phyloP scores from a whole-genome alignment of 805 yeast species.

The Brettanomyces naardenensis region DNA sequence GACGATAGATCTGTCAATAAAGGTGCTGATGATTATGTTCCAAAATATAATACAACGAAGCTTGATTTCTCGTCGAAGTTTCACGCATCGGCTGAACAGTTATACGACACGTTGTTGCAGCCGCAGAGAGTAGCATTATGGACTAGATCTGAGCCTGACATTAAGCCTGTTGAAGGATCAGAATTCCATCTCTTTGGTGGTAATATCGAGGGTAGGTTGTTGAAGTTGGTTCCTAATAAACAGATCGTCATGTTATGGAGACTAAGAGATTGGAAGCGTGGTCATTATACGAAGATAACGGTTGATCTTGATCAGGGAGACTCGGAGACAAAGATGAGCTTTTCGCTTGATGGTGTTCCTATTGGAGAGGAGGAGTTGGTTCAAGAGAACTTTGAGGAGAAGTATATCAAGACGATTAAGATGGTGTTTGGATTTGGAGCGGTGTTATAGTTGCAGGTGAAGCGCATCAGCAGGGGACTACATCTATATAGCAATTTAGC shows the following conservation, averaged over 20 bases:
- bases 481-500: no score
- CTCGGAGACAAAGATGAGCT: conserved; percentile 77
- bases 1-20: conserved; percentile 8
- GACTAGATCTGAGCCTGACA: conserved; percentile 67
- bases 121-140: conserved; percentile 81
- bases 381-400: conserved; percentile 76
- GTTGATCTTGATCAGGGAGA: conserved; percentile 67
- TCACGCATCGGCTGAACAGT: conserved; percentile 81
- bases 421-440: conserved; percentile 93
- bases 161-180: conserved; percentile 54
- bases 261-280: conserved; percentile 80
- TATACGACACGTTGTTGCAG: conserved; percentile 70
- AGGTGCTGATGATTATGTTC: conserved; percentile 24
- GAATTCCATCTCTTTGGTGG: conserved; percentile 78
- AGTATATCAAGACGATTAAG: conserved; percentile 84
- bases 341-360: conserved; percentile 82
- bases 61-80: conserved; percentile 72
- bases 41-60: conserved; percentile 75
- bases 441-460: conserved; percentile 60
- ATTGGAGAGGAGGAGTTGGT: conserved; percentile 91
- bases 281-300: conserved; percentile 64
- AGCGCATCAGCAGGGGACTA: no score
- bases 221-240: conserved; percentile 49
- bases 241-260: conserved; percentile 78
- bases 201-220: conserved; percentile 65